Evolutionary conservation across 148 eudicot genomes (phyloP).

Genomic region (Spergularia marina): DNA sequence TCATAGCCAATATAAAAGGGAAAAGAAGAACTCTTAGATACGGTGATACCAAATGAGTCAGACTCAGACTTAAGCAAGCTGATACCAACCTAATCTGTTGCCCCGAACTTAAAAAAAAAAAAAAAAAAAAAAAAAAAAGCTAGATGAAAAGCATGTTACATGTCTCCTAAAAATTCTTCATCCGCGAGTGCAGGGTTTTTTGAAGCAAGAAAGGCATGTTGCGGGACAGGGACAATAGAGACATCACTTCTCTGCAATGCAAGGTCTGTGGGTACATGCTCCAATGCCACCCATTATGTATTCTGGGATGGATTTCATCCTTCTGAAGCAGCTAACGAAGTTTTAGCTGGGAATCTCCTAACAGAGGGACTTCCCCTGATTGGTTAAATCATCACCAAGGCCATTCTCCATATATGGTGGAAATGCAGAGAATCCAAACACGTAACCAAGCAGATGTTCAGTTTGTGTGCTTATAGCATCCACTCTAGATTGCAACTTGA

Average conservation of each 20-base stretch:
- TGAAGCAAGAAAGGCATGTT: slow-evolving; percentile 76
- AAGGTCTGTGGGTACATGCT: slow-evolving; percentile 66
- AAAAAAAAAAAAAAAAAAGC: background rate
- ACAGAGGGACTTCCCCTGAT: slow-evolving; percentile 61
- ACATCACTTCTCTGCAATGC: slow-evolving; percentile 74
- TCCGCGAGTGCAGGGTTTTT: slow-evolving; percentile 48
- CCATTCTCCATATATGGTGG: background rate
- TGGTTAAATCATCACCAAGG: slow-evolving; percentile 23
- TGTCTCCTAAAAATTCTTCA: background rate
- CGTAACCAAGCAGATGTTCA: background rate
- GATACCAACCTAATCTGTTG: background rate
- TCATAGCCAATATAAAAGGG: background rate
- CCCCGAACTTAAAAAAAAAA: background rate
- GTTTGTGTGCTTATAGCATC: background rate
- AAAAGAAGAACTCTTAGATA: background rate
- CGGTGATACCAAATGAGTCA: background rate
- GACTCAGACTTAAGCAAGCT: background rate
- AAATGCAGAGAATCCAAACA: background rate
- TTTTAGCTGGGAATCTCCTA: slow-evolving; percentile 56
- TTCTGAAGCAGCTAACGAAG: slow-evolving; percentile 72
- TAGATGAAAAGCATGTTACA: background rate
- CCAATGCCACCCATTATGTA: slow-evolving; percentile 64
- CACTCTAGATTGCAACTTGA: background rate
- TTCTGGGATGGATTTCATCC: slow-evolving; percentile 95
- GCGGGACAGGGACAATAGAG: slow-evolving; percentile 81